A percentile compares a stretch with the other conserved stretches of the same genome.
These are phyloP conservation scores for Paraglomus brasilianum DNA, from an alignment of 192 early-diverging fungal genomes.

Conservation along the genomic window DNA sequence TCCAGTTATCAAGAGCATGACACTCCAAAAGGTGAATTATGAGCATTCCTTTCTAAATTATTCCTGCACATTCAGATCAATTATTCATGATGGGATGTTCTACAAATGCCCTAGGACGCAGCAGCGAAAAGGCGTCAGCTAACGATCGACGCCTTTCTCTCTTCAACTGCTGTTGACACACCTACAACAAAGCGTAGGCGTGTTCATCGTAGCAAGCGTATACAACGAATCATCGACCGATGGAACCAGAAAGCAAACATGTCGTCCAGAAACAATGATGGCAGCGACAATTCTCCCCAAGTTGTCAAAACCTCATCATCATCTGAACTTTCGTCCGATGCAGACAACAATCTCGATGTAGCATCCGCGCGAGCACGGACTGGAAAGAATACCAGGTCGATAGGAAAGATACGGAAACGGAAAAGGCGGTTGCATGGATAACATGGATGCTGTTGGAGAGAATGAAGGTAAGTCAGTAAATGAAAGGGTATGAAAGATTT, in stretches of 20 bases:
- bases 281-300: conserved; percentile 17
- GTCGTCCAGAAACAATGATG: background rate
- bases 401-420: background rate
- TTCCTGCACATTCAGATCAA: background rate
- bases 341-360: background rate
- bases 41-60: background rate
- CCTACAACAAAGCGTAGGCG: conserved; percentile 24
- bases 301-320: background rate
- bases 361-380: background rate
- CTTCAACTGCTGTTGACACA: conserved; percentile 29
- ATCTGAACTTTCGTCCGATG: background rate
- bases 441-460: conserved; percentile 14
- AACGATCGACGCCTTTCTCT: conserved; percentile 41
- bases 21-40: conserved; percentile 32
- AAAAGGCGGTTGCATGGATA: conserved; percentile 9
- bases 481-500: background rate
- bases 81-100: background rate
- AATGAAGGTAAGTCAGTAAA: conserved; percentile 15
- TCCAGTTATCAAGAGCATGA: conserved; percentile 67
- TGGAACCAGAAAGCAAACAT: conserved; percentile 28
- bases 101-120: background rate
- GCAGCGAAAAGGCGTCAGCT: conserved; percentile 37
- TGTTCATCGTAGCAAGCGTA: conserved; percentile 43
- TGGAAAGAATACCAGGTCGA: background rate
- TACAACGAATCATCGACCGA: conserved; percentile 43